Base-by-base conservation (phyloP, 306 rosid species). In the Oxytropis ochrocephala region DNA sequence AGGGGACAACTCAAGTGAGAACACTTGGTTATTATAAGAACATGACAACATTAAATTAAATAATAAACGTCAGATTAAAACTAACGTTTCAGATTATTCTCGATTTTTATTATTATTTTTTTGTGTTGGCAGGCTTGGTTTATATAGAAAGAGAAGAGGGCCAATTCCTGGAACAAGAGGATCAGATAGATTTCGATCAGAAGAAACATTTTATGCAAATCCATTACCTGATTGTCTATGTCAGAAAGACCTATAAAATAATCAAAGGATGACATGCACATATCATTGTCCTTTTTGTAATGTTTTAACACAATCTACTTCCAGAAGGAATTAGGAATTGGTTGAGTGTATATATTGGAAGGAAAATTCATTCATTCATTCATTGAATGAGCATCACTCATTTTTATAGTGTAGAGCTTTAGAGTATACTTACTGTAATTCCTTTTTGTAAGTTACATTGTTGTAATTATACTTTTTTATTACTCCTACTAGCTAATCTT, bases 211-310 rank as follows among this genome's bases (percentile, higher is more conserved):
- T 75, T 94, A 91, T 59, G 86, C 90, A 36, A 91, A 94, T 70
- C 96, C 99, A 72, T 81, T 84, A 71, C 97, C 99, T 0, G 97
- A 84, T 75, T 94, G 99, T 84, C 69, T 94, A 62, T 90, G 98
- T 81, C 84, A 63, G 77, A 84, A 70, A 68, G 82, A 5, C 81
- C 64, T 52, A 38, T 16, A 35, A 80, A 77, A 24, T 24, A 24
- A 1, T 24, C 29, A 24, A 24, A 24, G 29, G 29, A 24, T 24
- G 29, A 24, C 29, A 24, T 24, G 29, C 29, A 24, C 29, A 24
- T 24, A 24, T 24, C 29, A 24, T 24, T 24, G 29, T 24, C 29
- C 2, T 24, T 24, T 24, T 24, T 1, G 29, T 2, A 21, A 21
- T 21, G 27, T 21, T 21, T 21, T 21, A 21, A 21, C 27, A 21